Base-by-base conservation (phyloP, 495 filamentous ascomycete species). In the Sporormia fimetaria region DNA sequence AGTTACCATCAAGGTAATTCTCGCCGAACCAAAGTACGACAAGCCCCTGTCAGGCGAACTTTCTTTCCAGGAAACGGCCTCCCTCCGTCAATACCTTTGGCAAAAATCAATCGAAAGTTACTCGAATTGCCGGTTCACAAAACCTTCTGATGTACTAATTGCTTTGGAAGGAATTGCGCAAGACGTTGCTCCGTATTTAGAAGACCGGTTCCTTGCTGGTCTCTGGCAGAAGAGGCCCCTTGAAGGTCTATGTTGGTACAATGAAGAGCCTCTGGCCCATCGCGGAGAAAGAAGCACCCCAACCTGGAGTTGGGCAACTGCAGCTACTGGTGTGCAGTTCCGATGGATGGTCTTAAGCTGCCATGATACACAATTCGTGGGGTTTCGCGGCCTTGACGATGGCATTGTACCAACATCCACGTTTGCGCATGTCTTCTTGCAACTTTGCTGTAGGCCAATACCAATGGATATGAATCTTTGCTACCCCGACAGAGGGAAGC, bases 291-390 rank as follows among this genome's bases (percentile, higher is more conserved):
- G 21, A 18, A 16, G 21, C 4, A 30, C 39, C 8, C 39, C 39
- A 23, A 33, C 29, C 14, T 42, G 39, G 39, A 34, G 28, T 21
- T 42, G 39, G 39, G 39, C 39, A 3, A 21, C n/a, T n/a, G n/a
- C n/a, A n/a, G n/a, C n/a, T n/a, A n/a, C n/a, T n/a, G n/a, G n/a
- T n/a, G n/a, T n/a, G n/a, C n/a, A n/a, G n/a, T n/a, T n/a, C n/a
- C n/a, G n/a, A n/a, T n/a, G n/a, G n/a, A n/a, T n/a, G n/a, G n/a
- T n/a, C n/a, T n/a, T n/a, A n/a, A n/a, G n/a, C n/a, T n/a, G n/a
- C n/a, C n/a, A n/a, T n/a, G n/a, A n/a, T n/a, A n/a, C n/a, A n/a
- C n/a, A n/a, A n/a, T n/a, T n/a, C n/a, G n/a, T n/a, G n/a, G n/a
- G n/a, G n/a, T n/a, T n/a, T n/a, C n/a, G n/a, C n/a, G n/a, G n/a